Evolutionary conservation across 441 rosid genomes (phyloP).

Genomic region (Isatis lusitanica): DNA sequence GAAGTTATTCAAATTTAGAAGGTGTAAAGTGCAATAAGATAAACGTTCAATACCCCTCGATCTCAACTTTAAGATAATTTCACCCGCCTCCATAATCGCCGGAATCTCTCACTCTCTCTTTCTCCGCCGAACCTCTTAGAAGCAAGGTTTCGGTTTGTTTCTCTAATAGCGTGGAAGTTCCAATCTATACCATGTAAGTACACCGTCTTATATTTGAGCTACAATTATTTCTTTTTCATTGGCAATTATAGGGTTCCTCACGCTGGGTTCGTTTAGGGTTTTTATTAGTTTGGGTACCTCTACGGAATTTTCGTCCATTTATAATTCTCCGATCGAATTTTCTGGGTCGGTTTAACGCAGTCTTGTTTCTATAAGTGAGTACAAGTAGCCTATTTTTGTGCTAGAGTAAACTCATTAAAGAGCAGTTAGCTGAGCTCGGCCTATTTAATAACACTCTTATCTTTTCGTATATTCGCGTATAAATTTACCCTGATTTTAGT

Average conservation of each 20-base stretch:
- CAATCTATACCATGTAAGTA: constrained; percentile 12
- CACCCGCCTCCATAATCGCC: constrained; percentile 36
- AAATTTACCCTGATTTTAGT: background rate
- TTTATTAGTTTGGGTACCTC: background rate
- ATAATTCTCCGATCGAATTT: background rate
- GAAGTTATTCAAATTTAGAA: background rate
- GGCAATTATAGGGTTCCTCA: constrained; percentile 30
- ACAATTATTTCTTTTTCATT: background rate
- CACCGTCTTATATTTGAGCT: background rate
- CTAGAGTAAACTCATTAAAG: background rate
- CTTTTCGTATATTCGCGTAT: background rate
- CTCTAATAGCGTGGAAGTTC: background rate
- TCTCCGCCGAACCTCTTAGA: constrained; percentile 26
- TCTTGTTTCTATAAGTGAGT: background rate
- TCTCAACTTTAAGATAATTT: constrained; percentile 36
- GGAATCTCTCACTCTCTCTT: constrained; percentile 23
- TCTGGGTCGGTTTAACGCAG: too few species aligned
- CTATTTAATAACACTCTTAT: background rate
- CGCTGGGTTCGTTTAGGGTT: constrained; percentile 2
- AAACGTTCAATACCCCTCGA: constrained; percentile 14
- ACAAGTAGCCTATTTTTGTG: background rate
- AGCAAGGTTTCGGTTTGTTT: background rate
- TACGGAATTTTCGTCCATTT: background rate
- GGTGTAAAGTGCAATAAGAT: constrained; percentile 11
- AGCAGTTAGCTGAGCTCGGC: background rate